A percentile compares a stretch with the other conserved stretches of the same genome.
phyloP scores from a whole-genome alignment of 1,284 basidiomycete genomes.

The Moesziomyces sp. region DNA sequence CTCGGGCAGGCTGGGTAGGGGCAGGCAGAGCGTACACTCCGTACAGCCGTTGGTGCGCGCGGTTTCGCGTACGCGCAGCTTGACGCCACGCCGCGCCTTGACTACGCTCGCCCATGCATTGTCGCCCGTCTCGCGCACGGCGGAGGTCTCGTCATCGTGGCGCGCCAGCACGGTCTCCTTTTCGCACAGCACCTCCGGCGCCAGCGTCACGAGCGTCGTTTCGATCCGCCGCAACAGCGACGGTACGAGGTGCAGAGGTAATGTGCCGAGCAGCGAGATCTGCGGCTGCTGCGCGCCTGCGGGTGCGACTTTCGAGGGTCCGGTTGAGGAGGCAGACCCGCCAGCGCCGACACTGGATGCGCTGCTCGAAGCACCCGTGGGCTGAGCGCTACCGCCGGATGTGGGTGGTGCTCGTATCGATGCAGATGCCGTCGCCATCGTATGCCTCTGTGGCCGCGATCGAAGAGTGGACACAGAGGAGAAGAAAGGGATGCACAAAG shows the following conservation, averaged over 20 bases:
- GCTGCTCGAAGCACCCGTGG: too few species aligned
- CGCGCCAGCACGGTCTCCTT: slow-evolving; percentile 36
- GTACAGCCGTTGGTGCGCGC: neutral
- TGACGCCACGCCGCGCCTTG: slow-evolving; percentile 27
- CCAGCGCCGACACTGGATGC: neutral
- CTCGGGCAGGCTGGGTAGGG: slow-evolving; percentile 33
- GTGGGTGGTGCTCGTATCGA: neutral
- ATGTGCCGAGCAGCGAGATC: slow-evolving; percentile 38
- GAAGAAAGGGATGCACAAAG: neutral
- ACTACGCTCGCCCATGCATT: slow-evolving; percentile 49
- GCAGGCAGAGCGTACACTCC: slow-evolving; percentile 24
- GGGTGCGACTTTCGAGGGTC: slow-evolving; percentile 8
- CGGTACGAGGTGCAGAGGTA: slow-evolving; percentile 20
- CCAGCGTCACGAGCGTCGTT: slow-evolving; percentile 12
- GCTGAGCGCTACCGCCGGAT: neutral
- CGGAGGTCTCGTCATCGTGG: slow-evolving; percentile 34
- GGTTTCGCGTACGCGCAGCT: slow-evolving; percentile 26
- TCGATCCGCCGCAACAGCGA: slow-evolving; percentile 26
- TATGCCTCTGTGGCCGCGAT: neutral
- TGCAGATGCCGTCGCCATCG: neutral
- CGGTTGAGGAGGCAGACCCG: slow-evolving; percentile 5
- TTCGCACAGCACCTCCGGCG: slow-evolving; percentile 22
- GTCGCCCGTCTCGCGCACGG: slow-evolving; percentile 43
- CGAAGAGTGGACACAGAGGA: neutral
- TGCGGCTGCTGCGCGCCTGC: slow-evolving; percentile 29